Percentiles rank a stretch among this genome's conserved stretches.
Evolutionary conservation across 2,329 filamentous ascomycete genomes (phyloP).

Genomic region (Fusarium anthophilum): DNA sequence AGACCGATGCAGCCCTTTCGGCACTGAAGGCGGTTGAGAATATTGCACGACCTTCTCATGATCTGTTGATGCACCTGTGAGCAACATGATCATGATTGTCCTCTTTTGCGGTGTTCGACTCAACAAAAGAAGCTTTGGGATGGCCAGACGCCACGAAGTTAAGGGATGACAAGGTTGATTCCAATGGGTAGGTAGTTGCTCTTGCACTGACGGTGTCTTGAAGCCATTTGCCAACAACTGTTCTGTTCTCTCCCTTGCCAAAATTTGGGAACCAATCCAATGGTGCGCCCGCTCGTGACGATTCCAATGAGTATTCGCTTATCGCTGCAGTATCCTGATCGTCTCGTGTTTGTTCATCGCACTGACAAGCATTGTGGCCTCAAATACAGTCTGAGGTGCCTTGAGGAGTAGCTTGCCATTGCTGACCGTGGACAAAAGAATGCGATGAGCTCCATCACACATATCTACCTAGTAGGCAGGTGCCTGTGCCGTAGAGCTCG

Average conservation of each 20-base stretch:
- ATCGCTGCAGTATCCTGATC: background rate
- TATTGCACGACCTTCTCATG: constrained; percentile 8
- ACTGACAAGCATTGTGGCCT: background rate
- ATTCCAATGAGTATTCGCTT: background rate
- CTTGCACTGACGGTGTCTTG: constrained; percentile 15
- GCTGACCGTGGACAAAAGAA: background rate
- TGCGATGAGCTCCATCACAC: background rate
- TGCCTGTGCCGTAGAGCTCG: background rate
- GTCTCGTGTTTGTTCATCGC: background rate
- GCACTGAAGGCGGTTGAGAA: background rate
- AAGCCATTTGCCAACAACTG: constrained; percentile 3
- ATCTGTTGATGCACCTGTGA: constrained; percentile 19
- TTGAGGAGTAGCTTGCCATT: background rate
- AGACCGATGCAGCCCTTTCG: background rate
- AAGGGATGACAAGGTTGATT: constrained; percentile 7
- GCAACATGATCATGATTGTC: constrained; percentile 7
- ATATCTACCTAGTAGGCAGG: background rate
- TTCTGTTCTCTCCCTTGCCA: constrained; percentile 21
- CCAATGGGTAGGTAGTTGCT: background rate
- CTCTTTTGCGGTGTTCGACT: constrained; percentile 2
- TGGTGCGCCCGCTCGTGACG: background rate
- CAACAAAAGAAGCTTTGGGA: constrained; percentile 24
- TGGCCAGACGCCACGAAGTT: constrained; percentile 22
- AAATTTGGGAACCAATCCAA: background rate
- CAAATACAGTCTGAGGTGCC: background rate